These are phyloP conservation scores for Schizonepeta tenuifolia DNA, from an alignment of 257 asterid genomes.

Conservation along the genomic window DNA sequence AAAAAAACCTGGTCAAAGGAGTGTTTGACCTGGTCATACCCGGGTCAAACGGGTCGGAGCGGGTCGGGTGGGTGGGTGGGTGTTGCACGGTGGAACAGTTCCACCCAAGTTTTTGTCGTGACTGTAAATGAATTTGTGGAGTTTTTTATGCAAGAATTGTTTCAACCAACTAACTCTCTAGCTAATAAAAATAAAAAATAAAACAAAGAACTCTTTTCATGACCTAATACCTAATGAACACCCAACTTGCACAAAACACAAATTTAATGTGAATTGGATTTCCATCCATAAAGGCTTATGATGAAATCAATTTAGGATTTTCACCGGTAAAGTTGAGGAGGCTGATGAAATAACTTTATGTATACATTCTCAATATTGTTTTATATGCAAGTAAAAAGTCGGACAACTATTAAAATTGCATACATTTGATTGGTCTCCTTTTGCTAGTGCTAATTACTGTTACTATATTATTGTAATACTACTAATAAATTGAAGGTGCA, in stretches of 20 bases:
- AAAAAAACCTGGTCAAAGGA: too few relatives aligned
- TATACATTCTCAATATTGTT: background rate
- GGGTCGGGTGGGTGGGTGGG: too few relatives aligned
- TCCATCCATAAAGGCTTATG: background rate
- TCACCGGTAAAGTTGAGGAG: background rate
- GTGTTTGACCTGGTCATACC: too few relatives aligned
- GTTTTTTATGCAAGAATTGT: background rate
- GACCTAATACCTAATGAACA: background rate
- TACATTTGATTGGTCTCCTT: too few relatives aligned
- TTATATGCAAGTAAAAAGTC: background rate
- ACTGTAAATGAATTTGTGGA: background rate
- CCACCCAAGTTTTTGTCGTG: too few relatives aligned
- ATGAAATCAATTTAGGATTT: background rate
- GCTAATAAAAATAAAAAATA: too few relatives aligned
- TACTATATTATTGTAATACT: too few relatives aligned
- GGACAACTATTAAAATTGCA: too few relatives aligned
- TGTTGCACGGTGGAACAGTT: too few relatives aligned
- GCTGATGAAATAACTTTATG: background rate
- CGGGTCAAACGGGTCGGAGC: too few relatives aligned
- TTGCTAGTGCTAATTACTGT: too few relatives aligned
- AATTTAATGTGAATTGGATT: background rate
- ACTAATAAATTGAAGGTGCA: too few relatives aligned
- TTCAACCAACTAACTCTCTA: background rate
- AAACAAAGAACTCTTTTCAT: background rate
- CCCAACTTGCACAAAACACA: background rate